These are phyloP conservation scores for Zygosaccharomyces sapae DNA, from an alignment of 1,139 yeast species.

Conservation along the genomic window DNA sequence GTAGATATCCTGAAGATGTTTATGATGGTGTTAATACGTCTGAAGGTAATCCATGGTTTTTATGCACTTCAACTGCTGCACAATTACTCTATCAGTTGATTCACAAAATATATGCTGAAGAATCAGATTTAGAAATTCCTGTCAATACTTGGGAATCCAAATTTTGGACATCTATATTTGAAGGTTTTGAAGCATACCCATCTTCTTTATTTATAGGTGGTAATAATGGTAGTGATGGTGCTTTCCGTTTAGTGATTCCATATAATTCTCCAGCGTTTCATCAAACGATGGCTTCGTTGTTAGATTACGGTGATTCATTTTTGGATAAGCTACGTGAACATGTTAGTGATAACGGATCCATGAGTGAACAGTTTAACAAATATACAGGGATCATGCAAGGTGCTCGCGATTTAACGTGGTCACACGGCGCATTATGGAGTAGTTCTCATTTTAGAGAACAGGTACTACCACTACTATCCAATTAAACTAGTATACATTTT, in stretches of 20 bases:
- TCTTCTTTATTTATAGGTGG: background rate
- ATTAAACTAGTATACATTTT: constrained; percentile 1
- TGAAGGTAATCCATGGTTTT: constrained; percentile 96
- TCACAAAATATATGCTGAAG: constrained; percentile 34
- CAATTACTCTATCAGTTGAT: constrained; percentile 40
- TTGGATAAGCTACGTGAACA: constrained; percentile 68
- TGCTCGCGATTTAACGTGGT: constrained; percentile 85
- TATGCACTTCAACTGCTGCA: constrained; percentile 77
- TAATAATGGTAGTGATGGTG: constrained; percentile 1
- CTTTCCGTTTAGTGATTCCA: constrained; percentile 36
- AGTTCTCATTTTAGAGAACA: constrained; percentile 58
- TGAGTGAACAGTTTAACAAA: constrained; percentile 86
- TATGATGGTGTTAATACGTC: constrained; percentile 73
- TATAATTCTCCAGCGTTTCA: constrained; percentile 48
- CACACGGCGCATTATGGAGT: constrained; percentile 75
- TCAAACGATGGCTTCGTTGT: constrained; percentile 45
- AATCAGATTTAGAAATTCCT: constrained; percentile 37
- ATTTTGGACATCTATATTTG: constrained; percentile 30
- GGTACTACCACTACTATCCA: constrained; percentile 5
- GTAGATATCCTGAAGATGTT: constrained; percentile 89
- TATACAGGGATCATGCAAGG: constrained; percentile 84
- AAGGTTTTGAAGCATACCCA: constrained; percentile 10
- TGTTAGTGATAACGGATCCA: constrained; percentile 62
- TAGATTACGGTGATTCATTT: constrained; percentile 70
- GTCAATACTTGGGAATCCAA: constrained; percentile 18